Conservation (phyloP, 2,329 filamentous ascomycete species). For the Penicillium occitanis region DNA sequence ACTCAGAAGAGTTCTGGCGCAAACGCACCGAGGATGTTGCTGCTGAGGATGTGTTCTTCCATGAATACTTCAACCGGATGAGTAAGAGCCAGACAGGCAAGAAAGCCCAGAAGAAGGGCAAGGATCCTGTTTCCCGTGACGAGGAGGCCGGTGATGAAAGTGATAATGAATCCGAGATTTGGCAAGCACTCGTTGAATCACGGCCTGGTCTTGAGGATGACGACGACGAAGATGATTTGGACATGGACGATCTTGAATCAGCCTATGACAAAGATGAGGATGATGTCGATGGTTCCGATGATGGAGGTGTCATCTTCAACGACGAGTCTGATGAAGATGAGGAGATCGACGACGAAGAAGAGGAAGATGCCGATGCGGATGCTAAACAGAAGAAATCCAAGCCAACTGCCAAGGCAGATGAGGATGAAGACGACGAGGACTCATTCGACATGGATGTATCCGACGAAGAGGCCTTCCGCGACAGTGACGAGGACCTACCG, state of each 20-base stretch:
- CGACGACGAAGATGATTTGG: slow-evolving; percentile 59
- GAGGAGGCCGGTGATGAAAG: slow-evolving; percentile 53
- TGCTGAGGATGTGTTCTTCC: slow-evolving; percentile 95
- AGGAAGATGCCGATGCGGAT: slow-evolving; percentile 30
- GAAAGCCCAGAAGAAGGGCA: slow-evolving; percentile 54
- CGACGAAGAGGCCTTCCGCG: slow-evolving; percentile 49
- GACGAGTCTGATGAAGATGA: slow-evolving; percentile 50
- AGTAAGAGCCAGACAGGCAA: slow-evolving; percentile 63
- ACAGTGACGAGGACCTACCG: slow-evolving; percentile 57
- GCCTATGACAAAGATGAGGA: slow-evolving; percentile 51
- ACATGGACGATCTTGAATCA: slow-evolving; percentile 56
- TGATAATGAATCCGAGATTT: slow-evolving; percentile 75
- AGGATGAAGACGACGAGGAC: slow-evolving; percentile 47
- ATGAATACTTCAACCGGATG: slow-evolving; percentile 84
- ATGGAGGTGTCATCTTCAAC: slow-evolving; percentile 48
- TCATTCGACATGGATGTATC: slow-evolving; percentile 52
- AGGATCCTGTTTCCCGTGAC: slow-evolving; percentile 43
- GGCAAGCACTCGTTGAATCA: slow-evolving; percentile 83
- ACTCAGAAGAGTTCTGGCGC: slow-evolving; percentile 86
- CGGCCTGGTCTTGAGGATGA: slow-evolving; percentile 71
- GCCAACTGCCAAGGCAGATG: background rate
- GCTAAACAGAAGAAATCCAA: slow-evolving; percentile 21
- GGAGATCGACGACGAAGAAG: slow-evolving; percentile 34
- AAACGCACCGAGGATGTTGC: slow-evolving; percentile 85
- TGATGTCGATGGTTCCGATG: slow-evolving; percentile 41